Conservation (phyloP, 495 filamentous ascomycete species). For the Penicillium pulvis region DNA sequence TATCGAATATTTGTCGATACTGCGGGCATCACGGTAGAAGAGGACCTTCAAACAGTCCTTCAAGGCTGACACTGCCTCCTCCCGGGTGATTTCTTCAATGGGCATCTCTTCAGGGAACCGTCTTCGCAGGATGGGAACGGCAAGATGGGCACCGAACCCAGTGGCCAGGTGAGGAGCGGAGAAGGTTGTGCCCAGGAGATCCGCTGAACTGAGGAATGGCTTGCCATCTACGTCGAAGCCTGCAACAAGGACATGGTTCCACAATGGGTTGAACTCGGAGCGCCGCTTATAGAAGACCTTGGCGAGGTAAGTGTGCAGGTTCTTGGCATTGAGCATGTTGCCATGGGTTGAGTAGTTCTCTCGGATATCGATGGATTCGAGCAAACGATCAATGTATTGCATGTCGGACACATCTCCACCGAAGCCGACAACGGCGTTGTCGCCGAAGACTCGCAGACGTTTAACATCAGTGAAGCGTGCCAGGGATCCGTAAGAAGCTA, state of each 20-base stretch:
- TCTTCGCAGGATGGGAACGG: constrained; percentile 84
- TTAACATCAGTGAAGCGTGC: constrained; percentile 96
- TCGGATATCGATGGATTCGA: constrained; percentile 80
- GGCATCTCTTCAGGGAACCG: constrained; percentile 78
- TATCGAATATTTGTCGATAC: constrained; percentile 86
- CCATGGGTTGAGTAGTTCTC: constrained; percentile 75
- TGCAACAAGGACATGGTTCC: constrained; percentile 91
- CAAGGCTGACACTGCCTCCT: constrained; percentile 76
- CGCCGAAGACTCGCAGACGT: constrained; percentile 76
- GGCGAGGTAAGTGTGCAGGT: constrained; percentile 91
- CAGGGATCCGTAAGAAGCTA: constrained; percentile 96
- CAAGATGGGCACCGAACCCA: constrained; percentile 90
- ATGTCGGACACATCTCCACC: constrained; percentile 96
- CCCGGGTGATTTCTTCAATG: constrained; percentile 67
- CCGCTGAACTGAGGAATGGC: constrained; percentile 87
- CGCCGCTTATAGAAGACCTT: constrained; percentile 95
- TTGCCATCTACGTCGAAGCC: constrained; percentile 77
- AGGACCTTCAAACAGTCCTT: constrained; percentile 97
- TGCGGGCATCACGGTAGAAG: constrained; percentile 95
- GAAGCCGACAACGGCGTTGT: constrained; percentile 76
- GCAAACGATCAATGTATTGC: constrained; percentile 92
- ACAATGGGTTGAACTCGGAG: constrained; percentile 93
- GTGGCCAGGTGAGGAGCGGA: constrained; percentile 84
- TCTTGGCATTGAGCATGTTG: constrained; percentile 76
- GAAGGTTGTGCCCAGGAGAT: constrained; percentile 92